These are phyloP conservation scores for Fusarium tupiense DNA, from an alignment of 2,329 filamentous ascomycete species.

Conservation along the genomic window DNA sequence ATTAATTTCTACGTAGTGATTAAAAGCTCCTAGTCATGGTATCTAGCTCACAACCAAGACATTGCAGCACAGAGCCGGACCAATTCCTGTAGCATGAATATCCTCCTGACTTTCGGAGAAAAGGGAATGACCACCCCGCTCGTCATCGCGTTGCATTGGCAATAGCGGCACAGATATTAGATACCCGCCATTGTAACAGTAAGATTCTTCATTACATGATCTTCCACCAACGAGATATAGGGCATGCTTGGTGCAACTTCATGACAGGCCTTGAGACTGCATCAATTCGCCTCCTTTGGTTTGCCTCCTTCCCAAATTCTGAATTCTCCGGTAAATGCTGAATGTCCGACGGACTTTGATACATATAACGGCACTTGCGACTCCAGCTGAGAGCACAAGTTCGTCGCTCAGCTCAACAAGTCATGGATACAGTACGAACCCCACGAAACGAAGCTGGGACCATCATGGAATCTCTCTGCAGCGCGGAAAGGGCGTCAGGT, in stretches of 20 bases:
- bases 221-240: background rate
- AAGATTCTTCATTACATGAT: background rate
- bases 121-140: background rate
- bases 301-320: background rate
- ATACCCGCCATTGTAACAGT: background rate
- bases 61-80: background rate
- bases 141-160: background rate
- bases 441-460: background rate
- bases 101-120: background rate
- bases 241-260: background rate
- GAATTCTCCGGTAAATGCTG: no score
- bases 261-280: background rate
- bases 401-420: background rate
- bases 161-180: background rate
- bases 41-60: background rate
- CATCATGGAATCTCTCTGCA: background rate
- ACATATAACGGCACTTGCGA: background rate
- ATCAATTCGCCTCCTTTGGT: background rate
- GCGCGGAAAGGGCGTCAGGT: background rate
- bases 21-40: background rate
- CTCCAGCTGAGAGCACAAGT: background rate
- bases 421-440: background rate
- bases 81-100: background rate
- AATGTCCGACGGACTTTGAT: background rate
- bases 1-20: background rate